Base-by-base conservation (phyloP, 352 stramenopile species). In the Phytophthora gonapodyides region DNA sequence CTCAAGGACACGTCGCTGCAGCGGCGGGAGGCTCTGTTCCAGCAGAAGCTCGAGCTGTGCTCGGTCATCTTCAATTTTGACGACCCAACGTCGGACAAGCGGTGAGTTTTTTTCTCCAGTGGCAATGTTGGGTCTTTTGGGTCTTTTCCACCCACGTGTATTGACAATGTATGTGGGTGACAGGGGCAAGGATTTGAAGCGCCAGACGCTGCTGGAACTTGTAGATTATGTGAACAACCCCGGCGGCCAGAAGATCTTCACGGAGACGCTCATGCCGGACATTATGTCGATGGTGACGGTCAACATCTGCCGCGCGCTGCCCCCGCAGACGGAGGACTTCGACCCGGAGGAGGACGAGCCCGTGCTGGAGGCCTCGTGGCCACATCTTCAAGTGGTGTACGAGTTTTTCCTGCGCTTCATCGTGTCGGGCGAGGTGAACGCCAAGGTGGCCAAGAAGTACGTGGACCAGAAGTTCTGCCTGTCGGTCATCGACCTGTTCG, bases 321-420 rank as follows among this genome's bases (percentile, higher is more conserved):
- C 89, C 42, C 83, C 84, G 41, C 95, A 98, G 49, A 98, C 95
- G 1, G 96, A 99, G 55, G 97, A 99, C 69, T 99, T 98, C 78
- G 97, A 99, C 73, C 97, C 97, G 1, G 97, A 99, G 64, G 97
- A 99, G 80, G 97, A 99, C 61, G 97, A 99, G 64, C 96, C 95
- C 13, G 91, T 99, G 27, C 73, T 99, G 38, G 97, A 99, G 75
- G 85, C 92, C 5, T 94, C 96, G 42, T 99, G 97, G 97, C 96
- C 97, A 42, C 97, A 99, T 74, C 73, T 99, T 60, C 87, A 97
- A 79, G 79, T 99, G 42, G 97, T 99, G 19, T 99, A 99, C 77
- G 97, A 99, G 73, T 99, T 99, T 68, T 98, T 99, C 64, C 80
- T 99, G 49, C 90, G 97, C 43, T 99, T 99, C 73, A 98, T 99